Percentiles rank a stretch among this genome's conserved stretches.
These are phyloP conservation scores for Alternaria gaisen DNA, from an alignment of 2,329 filamentous ascomycete genomes.

Conservation along the genomic window DNA sequence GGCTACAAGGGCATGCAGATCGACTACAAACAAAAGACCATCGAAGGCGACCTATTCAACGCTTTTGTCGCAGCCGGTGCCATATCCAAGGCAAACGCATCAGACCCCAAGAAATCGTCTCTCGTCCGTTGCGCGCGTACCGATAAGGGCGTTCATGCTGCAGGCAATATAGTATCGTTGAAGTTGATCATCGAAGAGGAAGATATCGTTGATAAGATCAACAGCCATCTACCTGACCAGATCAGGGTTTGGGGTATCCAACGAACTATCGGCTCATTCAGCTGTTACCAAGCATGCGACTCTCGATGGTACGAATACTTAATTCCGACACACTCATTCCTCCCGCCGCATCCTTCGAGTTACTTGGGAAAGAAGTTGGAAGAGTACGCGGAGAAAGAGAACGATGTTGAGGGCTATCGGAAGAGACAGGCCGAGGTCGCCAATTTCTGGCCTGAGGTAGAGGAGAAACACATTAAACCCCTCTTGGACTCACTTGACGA, in stretches of 20 bases:
- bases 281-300: conserved; percentile 93
- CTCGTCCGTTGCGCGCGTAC: conserved; percentile 93
- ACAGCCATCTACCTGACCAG: conserved; percentile 81
- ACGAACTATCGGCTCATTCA: conserved; percentile 88
- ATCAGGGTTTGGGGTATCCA: conserved; percentile 96
- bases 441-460: conserved; percentile 82
- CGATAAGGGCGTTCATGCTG: conserved; percentile 96
- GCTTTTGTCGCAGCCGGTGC: conserved; percentile 91
- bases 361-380: conserved; percentile 84
- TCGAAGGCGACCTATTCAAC: conserved; percentile 92
- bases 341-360: conserved; percentile 90
- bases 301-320: conserved; percentile 97
- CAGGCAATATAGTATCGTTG: conserved; percentile 91
- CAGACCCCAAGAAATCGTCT: conserved; percentile 95
- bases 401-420: conserved; percentile 73
- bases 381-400: conserved; percentile 77
- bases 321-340: conserved; percentile 89
- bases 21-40: conserved; percentile 79
- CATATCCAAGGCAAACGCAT: conserved; percentile 95
- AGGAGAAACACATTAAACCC: conserved; percentile 81
- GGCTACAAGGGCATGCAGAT: conserved; percentile 99
- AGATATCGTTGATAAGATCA: conserved; percentile 90
- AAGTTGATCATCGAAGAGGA: conserved; percentile 95
- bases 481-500: conserved; percentile 69
- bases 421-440: conserved; percentile 78